Percentiles rank a stretch among this genome's conserved stretches.
Conservation (phyloP, 164 flowering plant genomes). For the Magnolia sinica region DNA sequence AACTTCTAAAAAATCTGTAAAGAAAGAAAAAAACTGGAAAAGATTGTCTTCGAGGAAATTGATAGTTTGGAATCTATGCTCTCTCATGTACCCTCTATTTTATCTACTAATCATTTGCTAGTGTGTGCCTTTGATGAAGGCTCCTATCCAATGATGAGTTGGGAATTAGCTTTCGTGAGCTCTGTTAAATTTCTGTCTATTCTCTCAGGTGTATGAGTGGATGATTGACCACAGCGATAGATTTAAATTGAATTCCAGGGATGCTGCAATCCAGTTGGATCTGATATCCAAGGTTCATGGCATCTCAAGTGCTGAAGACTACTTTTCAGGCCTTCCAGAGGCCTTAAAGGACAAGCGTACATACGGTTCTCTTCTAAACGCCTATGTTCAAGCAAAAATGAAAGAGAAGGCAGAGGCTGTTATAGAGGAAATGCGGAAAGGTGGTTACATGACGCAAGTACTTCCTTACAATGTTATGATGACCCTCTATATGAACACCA, state of each 20-base stretch:
- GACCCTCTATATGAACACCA: constrained; percentile 81
- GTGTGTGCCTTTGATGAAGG: neutral
- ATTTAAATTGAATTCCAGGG: constrained; percentile 61
- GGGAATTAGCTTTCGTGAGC: neutral
- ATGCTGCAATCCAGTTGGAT: constrained; percentile 84
- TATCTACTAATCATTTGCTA: neutral
- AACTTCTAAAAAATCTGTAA: too few relatives aligned
- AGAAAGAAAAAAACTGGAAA: too few relatives aligned
- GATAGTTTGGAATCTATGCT: neutral
- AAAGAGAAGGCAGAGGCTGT: constrained; percentile 47
- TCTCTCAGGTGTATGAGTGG: constrained; percentile 84
- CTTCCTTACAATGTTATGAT: constrained; percentile 89
- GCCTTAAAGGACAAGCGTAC: constrained; percentile 55
- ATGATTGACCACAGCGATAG: constrained; percentile 57
- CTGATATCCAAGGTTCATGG: constrained; percentile 74
- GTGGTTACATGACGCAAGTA: constrained; percentile 46
- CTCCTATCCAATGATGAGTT: neutral
- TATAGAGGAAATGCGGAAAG: constrained; percentile 42
- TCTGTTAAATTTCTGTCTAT: neutral
- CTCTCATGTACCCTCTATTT: neutral
- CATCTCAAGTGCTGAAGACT: constrained; percentile 63
- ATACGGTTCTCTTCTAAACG: constrained; percentile 77
- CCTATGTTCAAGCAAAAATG: constrained; percentile 54
- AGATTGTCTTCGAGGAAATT: neutral
- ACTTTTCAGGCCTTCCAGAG: constrained; percentile 50